Percentiles rank a stretch among this genome's conserved stretches.
Evolutionary conservation across 495 filamentous ascomycete genomes (phyloP).

Genomic region (Aspergillus conjunctus): DNA sequence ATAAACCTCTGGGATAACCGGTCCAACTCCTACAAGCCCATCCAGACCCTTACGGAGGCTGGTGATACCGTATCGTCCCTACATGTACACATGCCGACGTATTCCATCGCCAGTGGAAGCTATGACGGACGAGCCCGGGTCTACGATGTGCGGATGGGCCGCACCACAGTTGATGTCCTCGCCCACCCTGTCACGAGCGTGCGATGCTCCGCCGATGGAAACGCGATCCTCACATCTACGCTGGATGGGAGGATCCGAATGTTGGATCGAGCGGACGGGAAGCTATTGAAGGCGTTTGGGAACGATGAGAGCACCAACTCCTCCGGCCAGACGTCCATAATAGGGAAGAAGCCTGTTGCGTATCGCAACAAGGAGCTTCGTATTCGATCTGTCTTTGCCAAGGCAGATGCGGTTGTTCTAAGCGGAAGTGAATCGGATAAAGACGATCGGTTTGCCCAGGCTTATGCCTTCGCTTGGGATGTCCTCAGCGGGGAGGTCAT

Average conservation of each 20-base stretch:
- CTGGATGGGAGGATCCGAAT: conserved; percentile 77
- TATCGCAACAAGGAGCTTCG: conserved; percentile 71
- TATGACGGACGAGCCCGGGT: conserved; percentile 82
- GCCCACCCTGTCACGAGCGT: conserved; percentile 65
- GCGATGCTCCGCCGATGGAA: conserved; percentile 66
- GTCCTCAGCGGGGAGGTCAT: conserved; percentile 72
- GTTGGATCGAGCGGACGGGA: conserved; percentile 77
- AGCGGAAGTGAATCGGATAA: conserved; percentile 73
- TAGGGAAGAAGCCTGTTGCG: conserved; percentile 13
- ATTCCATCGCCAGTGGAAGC: conserved; percentile 62
- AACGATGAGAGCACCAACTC: conserved; percentile 38
- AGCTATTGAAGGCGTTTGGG: conserved; percentile 71
- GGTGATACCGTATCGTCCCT: conserved; percentile 72
- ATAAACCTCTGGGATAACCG: conserved; percentile 86
- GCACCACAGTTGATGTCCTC: conserved; percentile 68
- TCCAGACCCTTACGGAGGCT: conserved; percentile 79
- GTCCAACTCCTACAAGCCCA: conserved; percentile 61
- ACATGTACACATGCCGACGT: conserved; percentile 45
- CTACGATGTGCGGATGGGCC: conserved; percentile 88
- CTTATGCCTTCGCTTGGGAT: conserved; percentile 81
- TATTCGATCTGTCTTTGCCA: conserved; percentile 70
- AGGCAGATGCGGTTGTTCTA: conserved; percentile 74
- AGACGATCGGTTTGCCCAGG: conserved; percentile 54
- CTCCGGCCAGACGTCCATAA: neutral
- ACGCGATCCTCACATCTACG: conserved; percentile 71